These are phyloP conservation scores for Carex myosuroides DNA, from an alignment of 176 grass and related monocot species.

Conservation along the genomic window DNA sequence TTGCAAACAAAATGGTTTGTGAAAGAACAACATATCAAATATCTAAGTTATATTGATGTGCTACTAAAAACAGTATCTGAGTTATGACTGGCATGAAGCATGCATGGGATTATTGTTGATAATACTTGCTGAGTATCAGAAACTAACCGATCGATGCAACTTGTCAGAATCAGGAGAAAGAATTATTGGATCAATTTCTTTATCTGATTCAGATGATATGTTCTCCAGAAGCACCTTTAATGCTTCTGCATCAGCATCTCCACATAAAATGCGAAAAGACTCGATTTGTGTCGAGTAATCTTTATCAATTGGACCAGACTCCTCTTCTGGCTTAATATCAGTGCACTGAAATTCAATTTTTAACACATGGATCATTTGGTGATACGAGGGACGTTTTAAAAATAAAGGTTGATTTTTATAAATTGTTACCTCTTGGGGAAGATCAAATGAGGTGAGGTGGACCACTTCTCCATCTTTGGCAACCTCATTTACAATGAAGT, in stretches of 20 bases:
- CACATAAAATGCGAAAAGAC: slow-evolving; percentile 53
- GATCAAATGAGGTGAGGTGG: slow-evolving; percentile 77
- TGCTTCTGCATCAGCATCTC: slow-evolving; percentile 36
- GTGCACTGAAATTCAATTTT: slow-evolving; percentile 30
- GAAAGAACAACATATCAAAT: background rate
- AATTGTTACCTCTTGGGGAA: slow-evolving; percentile 47
- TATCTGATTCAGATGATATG: slow-evolving; percentile 22
- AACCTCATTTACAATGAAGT: slow-evolving; percentile 95
- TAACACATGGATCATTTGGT: background rate
- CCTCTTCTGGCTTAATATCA: slow-evolving; percentile 43
- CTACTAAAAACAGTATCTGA: background rate
- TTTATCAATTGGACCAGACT: slow-evolving; percentile 31
- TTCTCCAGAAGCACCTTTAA: slow-evolving; percentile 52
- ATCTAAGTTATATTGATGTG: background rate
- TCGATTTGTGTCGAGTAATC: slow-evolving; percentile 52
- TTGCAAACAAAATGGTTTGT: background rate
- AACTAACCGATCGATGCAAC: slow-evolving; percentile 78
- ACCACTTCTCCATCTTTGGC: slow-evolving; percentile 46
- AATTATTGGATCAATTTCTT: slow-evolving; percentile 42
- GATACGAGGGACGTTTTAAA: background rate
- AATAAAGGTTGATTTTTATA: background rate
- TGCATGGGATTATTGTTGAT: background rate
- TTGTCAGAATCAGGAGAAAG: slow-evolving; percentile 71
- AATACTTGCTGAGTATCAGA: background rate
- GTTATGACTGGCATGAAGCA: background rate